Evolutionary conservation across 257 asterid species (phyloP), one percentile per base, ranked within the genome.

Genomic region (Solanum clarkiae): DNA sequence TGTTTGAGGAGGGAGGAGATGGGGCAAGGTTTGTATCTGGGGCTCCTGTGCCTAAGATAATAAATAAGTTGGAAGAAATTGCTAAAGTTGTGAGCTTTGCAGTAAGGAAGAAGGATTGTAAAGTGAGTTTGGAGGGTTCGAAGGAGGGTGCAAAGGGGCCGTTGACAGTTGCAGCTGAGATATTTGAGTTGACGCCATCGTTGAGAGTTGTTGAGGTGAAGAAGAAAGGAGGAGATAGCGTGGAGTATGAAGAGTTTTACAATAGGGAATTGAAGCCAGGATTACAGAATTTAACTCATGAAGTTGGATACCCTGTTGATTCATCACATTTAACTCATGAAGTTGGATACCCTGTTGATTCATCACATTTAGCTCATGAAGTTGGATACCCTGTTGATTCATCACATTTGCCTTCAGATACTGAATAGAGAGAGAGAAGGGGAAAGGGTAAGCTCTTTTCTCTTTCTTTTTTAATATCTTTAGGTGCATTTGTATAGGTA

Each of bases 81-180:
- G 99, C 98, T 1, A 94, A 93, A 74, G 93, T 92, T 66, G 98
- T 93, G 89, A 95, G 98, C 69, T 95, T 95, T 85, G 83, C 95
- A 7, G 98, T 95, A 84, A 91, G 99, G 91, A 95, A 93, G 87
- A 94, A 93, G 91, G 99, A 95, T 86, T 95, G 93, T 84, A 92
- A 93, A 84, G 96, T 95, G 88, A 94, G 93, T 66, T 84, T 95
- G 65, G 99, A 95, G 87, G 99, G 99, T 75, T 86, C 94, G 18
- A 91, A 91, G 86, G 91, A 95, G 65, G 98, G 99, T 62, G 97
- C 74, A n/a, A 95, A 92, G 88, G 99, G 99, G 42, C 99, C 98
- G n/a, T 87, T 94, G 88, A 90, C 98, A 14, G 90, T 95, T 90
- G 96, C 97, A 63, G 99, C 94, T 47, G 99, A 95, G 93, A 92